Evolutionary conservation across 2,329 filamentous ascomycete species (phyloP).

Genomic region (Diaporthe helianthi): DNA sequence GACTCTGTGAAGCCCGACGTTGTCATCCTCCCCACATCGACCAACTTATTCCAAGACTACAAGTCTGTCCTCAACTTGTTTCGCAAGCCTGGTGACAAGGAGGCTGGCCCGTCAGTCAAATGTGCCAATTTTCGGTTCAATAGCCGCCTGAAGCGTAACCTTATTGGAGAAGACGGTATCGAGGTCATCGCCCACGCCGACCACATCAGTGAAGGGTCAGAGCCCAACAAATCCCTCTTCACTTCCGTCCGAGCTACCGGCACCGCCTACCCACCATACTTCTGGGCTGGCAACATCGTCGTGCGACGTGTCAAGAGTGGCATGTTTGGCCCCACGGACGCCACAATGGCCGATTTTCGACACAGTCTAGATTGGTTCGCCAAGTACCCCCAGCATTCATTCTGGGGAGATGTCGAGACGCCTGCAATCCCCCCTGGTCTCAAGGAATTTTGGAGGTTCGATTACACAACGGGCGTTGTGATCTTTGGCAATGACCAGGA

Average conservation of each 20-base stretch:
- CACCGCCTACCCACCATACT: not conserved
- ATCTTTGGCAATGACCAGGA: not conserved
- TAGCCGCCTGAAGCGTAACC: not conserved
- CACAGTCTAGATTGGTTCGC: not conserved
- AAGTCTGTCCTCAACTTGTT: not conserved
- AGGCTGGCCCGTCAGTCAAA: too few species aligned
- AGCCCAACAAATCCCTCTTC: not conserved
- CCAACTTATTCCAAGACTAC: fast-evolving
- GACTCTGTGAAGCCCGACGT: not conserved
- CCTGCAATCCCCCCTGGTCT: not conserved
- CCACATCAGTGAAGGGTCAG: not conserved
- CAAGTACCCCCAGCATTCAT: not conserved
- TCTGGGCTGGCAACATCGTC: not conserved
- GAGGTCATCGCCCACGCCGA: not conserved
- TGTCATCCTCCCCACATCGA: not conserved
- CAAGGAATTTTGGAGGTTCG: not conserved
- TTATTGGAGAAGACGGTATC: not conserved
- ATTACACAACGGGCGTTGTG: not conserved
- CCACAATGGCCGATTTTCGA: not conserved
- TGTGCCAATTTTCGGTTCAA: not conserved
- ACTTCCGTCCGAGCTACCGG: not conserved
- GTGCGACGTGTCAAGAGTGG: not conserved
- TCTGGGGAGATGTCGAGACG: not conserved
- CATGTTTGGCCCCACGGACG: not conserved
- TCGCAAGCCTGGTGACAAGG: not conserved